Base-by-base conservation (phyloP, 306 rosid genomes). In the Purshia tridentata region DNA sequence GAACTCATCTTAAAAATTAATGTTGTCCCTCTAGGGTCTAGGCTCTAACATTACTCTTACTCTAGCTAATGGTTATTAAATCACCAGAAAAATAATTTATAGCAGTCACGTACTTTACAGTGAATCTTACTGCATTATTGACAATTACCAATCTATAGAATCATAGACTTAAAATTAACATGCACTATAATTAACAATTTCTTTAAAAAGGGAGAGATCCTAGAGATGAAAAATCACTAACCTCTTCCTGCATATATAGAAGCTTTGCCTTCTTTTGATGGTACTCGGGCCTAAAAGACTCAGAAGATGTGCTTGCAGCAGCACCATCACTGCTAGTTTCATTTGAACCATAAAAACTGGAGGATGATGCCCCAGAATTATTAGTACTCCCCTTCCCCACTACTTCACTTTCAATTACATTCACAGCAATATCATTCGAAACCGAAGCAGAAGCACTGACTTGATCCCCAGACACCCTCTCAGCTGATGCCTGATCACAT, bases 241-340 rank as follows among this genome's bases (percentile, higher is more conserved):
- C 99, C 99, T 94, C 96, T 55, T 91, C 99, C 54, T 84, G 91
- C 91, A 94, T 91, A 79, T 68, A 84, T 52, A 89, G 77, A 0
- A 94, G 93, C 86, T 87, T 91, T 5, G 97, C 91, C 73, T 89
- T 91, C 76, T 76, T 91, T n/a, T 91, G 92, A 41, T 86, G 93
- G 79, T 67, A 85, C 74, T 85, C 91, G 8, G 92, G 88, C 59
- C 73, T 59, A 29, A 81, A 65, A 45, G 91, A 80, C 74, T 68
- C 84, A 12, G 82, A 76, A 67, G 80, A 82, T 62, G 80, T 71
- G 79, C 90, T 78, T 40, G 86, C 85, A 19, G 50, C 74, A 14
- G 62, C 78, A 74, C 77, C 75, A 45, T 81, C 85, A 52, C 84
- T 55, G 41, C 79, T 82, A 20, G 78, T 77, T 71, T 88, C 96